Base-by-base conservation (phyloP, 2,329 filamentous ascomycete species). In the Diplodia intermedia region DNA sequence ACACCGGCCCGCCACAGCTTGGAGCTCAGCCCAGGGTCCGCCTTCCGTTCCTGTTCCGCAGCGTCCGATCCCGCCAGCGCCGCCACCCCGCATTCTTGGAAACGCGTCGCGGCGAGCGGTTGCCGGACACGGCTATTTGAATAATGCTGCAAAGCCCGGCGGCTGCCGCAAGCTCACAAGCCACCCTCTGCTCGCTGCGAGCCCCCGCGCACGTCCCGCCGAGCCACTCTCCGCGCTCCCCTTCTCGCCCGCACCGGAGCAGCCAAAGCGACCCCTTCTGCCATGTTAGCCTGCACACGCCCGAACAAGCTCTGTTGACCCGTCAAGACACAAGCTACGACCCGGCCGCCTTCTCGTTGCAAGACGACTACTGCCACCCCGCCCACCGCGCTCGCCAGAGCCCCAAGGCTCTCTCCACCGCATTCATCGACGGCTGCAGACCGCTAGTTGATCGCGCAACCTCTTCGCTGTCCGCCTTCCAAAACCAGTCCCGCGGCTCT, bases 401-500 rank as follows among this genome's bases (percentile, higher is more conserved):
- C 43, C 43, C 43, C 43, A 73, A 76, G 18, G 75, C 75, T 1
- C 61, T 79, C 68, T 79, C 78, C 8, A 75, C 75, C 66, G 76
- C 77, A 0, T 73, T 79, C 65, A 72, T 79, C 66, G 74, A 78
- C 73, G 79, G 78, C 70, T 77, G 75, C 70, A 74, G 74, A 69
- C 74, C 75, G 18, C 71, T 77, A 54, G 69, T 79, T 67, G 76
- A 72, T 69, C 73, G 75, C 63, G 77, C 78, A 53, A 74, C 78
- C 56, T 8, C 40, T 29, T 68, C 66, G 49, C 38, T 62, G n/a
- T 75, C 75, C 9, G 77, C 77, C 26, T 62, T 79, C 56, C 77
- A 78, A 57, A 76, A 79, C 68, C 78, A 78, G 76, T 77, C 77
- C n/a, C 71, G 72, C 73, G 71, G 77, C 75, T 76, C 77, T 29